Conservation (phyloP, 2,329 filamentous ascomycete genomes). For the Drechslerella stenobrocha region DNA sequence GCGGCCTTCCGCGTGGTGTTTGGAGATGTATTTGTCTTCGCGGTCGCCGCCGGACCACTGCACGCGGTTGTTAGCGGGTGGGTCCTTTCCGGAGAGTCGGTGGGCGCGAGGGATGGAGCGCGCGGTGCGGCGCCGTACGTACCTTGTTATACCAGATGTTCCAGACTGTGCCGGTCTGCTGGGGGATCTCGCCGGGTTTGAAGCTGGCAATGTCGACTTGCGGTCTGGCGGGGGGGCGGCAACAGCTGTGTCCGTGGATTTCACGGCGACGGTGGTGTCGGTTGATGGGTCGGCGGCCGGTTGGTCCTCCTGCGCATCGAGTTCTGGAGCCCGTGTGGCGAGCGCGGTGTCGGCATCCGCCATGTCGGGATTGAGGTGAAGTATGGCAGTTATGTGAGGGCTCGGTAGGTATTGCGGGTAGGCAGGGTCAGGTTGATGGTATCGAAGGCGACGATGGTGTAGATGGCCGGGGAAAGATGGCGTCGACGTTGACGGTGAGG, state of each 20-base stretch:
- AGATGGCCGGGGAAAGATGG: no score
- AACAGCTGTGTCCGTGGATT: conserved; percentile 43
- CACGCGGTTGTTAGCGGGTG: background rate
- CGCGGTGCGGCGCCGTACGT: background rate
- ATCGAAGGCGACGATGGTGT: no score
- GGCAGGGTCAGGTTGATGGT: no score
- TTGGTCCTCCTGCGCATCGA: conserved; percentile 43
- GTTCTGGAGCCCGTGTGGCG: conserved; percentile 30
- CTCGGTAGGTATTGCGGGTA: background rate
- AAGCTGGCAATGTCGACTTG: conserved; percentile 86
- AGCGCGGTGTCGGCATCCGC: conserved; percentile 32
- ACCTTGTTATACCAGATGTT: conserved; percentile 98
- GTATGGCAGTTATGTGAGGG: conserved; percentile 1
- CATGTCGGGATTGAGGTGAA: conserved; percentile 20
- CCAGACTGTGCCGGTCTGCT: conserved; percentile 91
- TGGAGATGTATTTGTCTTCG: conserved; percentile 84
- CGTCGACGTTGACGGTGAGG: no score
- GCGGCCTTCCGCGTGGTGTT: conserved; percentile 78
- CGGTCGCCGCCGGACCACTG: conserved; percentile 88
- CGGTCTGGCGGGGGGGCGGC: conserved; percentile 73
- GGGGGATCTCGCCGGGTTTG: conserved; percentile 75
- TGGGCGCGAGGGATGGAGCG: no score
- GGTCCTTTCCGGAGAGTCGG: no score
- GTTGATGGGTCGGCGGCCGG: conserved; percentile 17
- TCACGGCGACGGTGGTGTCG: conserved; percentile 33